Evolutionary conservation across 208 protist species (phyloP), one percentile per base, ranked within the genome.

Genomic region (Herpetomonas tarakana): DNA sequence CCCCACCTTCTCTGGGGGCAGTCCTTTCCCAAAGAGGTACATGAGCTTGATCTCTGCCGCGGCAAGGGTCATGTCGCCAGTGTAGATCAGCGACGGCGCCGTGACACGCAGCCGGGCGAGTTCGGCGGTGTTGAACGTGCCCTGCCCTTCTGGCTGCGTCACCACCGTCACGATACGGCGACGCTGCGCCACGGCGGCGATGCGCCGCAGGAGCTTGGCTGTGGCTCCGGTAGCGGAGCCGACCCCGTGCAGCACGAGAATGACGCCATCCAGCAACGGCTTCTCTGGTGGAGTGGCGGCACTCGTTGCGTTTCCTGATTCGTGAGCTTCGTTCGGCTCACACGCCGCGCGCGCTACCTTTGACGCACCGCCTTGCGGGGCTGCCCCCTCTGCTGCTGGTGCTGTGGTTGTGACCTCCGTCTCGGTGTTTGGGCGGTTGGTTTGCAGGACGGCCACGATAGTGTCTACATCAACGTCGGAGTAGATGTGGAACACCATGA

Each of bases 1-100:
- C 27, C 45, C 46, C 39, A 92, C 78, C 59, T 77, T 25, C 19
- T 31, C 59, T 3, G 67, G 49, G 7, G 54, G 52, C 18, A 87
- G 58, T 7, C 71, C 71, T 31, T 84, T 84, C 16, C 85, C 85
- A 51, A 92, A 85, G n/a, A 92, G 62, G 62, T 92, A 92, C 76
- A 86, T 87, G 26, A 87, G 56, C 56, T 92, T 92, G 56, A 77
- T 59, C 67, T 86, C 78, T 30, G 85, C 85, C 0, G 78, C 68
- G 16, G 76, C 47, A 46, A 52, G 25, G 65, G 63, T 75, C 81
- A 88, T 88, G 61, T 87, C 82, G 29, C 65, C 25, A 18, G 83
- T 28, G 52, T 86, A 88, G 38, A 87, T 69, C 2, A 84, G 19
- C 26, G 57, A 25, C 12, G 71, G 73, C 16, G 65, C 27, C 22